These are phyloP conservation scores for Xylaria bambusicola DNA, from an alignment of 495 filamentous ascomycete species.

Conservation along the genomic window DNA sequence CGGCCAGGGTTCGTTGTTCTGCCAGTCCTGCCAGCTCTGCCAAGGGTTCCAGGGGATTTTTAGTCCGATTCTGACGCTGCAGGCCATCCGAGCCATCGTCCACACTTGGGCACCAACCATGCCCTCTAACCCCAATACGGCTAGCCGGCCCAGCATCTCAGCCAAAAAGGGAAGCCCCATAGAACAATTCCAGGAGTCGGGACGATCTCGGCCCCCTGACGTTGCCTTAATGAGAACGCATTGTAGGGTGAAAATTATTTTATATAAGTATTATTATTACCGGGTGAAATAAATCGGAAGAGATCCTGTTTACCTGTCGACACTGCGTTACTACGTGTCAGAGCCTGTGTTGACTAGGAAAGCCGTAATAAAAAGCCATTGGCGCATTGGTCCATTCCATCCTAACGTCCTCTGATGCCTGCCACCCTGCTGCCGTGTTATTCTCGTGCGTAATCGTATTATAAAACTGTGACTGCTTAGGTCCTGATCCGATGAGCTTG, in stretches of 20 bases:
- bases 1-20: no score
- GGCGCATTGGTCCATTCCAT: neutral
- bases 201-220: conserved; percentile 14
- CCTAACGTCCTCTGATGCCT: no score
- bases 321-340: conserved; percentile 3
- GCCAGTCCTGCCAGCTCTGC: no score
- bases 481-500: neutral
- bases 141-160: neutral
- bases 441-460: neutral
- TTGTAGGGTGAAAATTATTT: neutral
- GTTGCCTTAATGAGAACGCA: conserved; percentile 10
- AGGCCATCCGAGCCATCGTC: conserved; percentile 7
- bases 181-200: conserved; percentile 14
- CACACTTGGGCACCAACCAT: conserved; percentile 15
- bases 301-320: neutral
- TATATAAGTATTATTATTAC: conserved; percentile 5
- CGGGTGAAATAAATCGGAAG: conserved; percentile 12
- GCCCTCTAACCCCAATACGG: neutral
- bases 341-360: neutral
- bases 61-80: no score
- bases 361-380: neutral
- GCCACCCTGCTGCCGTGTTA: neutral
- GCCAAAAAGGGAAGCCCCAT: conserved; percentile 16
- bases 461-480: conserved; percentile 9
- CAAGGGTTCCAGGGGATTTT: conserved; percentile 7